Conservation (phyloP, 2,329 filamentous ascomycete genomes). For the Arthrobotrys megalospora region DNA sequence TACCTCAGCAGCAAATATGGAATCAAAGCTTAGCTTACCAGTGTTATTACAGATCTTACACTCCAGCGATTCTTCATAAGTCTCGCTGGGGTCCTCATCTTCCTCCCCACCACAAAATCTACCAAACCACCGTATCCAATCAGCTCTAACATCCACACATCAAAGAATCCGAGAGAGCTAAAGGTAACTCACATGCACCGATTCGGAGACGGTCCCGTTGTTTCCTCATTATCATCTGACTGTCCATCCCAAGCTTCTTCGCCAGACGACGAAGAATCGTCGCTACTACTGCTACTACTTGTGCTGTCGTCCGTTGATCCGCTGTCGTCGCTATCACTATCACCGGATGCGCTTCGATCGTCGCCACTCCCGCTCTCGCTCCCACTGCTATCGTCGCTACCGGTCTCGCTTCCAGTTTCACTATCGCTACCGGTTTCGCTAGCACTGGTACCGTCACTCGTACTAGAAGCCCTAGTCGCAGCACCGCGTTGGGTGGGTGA, state of each 20-base stretch:
- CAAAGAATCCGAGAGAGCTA: background rate
- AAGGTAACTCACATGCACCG: conserved; percentile 52
- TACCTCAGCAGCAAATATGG: background rate
- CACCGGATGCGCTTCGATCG: conserved; percentile 30
- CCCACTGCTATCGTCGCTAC: conserved; percentile 42
- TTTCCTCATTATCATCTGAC: conserved; percentile 48
- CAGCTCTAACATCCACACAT: background rate
- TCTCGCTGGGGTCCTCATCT: conserved; percentile 84
- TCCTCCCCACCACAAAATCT: conserved; percentile 88
- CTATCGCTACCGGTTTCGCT: conserved; percentile 43
- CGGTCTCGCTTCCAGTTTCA: conserved; percentile 40
- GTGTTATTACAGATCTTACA: conserved; percentile 84
- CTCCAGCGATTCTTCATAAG: conserved; percentile 83
- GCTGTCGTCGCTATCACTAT: conserved; percentile 42
- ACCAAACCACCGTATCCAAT: background rate
- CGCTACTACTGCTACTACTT: conserved; percentile 45
- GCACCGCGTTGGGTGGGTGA: conserved; percentile 37
- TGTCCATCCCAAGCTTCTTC: conserved; percentile 55
- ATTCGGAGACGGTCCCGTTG: conserved; percentile 13
- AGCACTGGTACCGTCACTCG: conserved; percentile 35
- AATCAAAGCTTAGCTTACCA: conserved; percentile 66
- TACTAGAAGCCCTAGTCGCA: conserved; percentile 33
- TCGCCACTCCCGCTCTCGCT: conserved; percentile 44
- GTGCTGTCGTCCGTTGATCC: conserved; percentile 39
- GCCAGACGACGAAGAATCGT: conserved; percentile 36